Conservation (phyloP, 805 yeast genomes). For the Saturnispora halmiae region DNA sequence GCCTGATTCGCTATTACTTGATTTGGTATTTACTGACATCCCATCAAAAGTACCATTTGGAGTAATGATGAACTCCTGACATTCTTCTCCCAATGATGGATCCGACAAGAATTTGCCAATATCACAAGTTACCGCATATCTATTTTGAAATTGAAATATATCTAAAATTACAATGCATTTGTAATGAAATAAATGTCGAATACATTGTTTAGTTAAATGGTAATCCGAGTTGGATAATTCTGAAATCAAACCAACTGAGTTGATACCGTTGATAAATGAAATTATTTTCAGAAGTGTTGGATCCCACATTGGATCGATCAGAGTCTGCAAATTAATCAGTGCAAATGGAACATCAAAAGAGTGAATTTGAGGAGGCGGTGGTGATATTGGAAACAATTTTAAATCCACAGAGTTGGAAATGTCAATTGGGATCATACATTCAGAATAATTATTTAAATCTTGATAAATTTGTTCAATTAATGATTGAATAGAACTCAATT, state of each 20-base stretch:
- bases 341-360: constrained; percentile 87
- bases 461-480: constrained; percentile 85
- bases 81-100: constrained; percentile 61
- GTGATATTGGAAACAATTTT: constrained; percentile 82
- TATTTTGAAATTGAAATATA: constrained; percentile 80
- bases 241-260: constrained; percentile 70
- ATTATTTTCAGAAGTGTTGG: constrained; percentile 87
- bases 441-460: constrained; percentile 90
- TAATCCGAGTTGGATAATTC: constrained; percentile 75
- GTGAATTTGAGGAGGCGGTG: constrained; percentile 67
- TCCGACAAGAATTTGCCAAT: constrained; percentile 61
- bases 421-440: constrained; percentile 90
- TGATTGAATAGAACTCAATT: constrained; percentile 51
- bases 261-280: constrained; percentile 82
- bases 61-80: constrained; percentile 70
- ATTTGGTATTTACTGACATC: constrained; percentile 19
- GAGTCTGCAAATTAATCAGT: constrained; percentile 60
- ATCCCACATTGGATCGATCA: constrained; percentile 92
- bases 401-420: constrained; percentile 85
- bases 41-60: constrained; percentile 29
- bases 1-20: background rate
- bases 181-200: constrained; percentile 86
- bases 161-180: constrained; percentile 76
- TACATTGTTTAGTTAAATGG: constrained; percentile 69
- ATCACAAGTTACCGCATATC: constrained; percentile 80